phyloP scores from a whole-genome alignment of 129 eudicot genomes.

The sunflower (Helianthus annuus) region DNA sequence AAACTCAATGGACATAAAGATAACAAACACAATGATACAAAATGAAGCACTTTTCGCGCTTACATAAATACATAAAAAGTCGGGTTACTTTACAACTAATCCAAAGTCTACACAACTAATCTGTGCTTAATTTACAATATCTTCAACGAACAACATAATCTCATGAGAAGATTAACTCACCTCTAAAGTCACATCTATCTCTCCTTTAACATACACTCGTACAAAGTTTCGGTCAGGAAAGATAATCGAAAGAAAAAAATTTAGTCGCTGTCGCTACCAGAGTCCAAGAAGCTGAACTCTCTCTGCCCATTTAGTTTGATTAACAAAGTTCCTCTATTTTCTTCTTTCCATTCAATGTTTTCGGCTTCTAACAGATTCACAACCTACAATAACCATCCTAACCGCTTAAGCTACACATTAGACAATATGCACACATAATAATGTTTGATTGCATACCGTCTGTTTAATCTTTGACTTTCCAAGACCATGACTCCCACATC shows the following conservation, averaged over 20 bases:
- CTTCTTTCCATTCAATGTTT: conserved; percentile 76
- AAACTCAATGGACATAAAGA: background rate
- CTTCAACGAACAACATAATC: conserved; percentile 9
- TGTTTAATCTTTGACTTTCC: conserved; percentile 91
- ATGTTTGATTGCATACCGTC: conserved; percentile 55
- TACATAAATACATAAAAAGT: conserved; percentile 17
- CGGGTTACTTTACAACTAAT: conserved; percentile 28
- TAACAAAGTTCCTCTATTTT: conserved; percentile 82
- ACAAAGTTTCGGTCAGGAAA: conserved; percentile 19
- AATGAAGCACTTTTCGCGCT: background rate
- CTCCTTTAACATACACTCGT: conserved; percentile 26
- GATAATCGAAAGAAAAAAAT: background rate
- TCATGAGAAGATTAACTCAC: conserved; percentile 15
- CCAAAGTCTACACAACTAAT: conserved; percentile 26
- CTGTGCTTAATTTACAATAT: conserved; percentile 20
- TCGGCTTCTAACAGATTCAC: conserved; percentile 63
- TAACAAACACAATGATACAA: background rate
- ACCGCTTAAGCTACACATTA: conserved; percentile 10
- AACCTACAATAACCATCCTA: conserved; percentile 51
- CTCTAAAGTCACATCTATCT: background rate
- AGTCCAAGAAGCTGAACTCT: conserved; percentile 81
- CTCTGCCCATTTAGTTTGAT: conserved; percentile 75
- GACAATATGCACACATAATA: background rate
- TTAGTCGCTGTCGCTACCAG: conserved; percentile 72
- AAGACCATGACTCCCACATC: conserved; percentile 84